These are phyloP conservation scores for Rubia balearica DNA, from an alignment of 305 asterid species.

Conservation along the genomic window DNA sequence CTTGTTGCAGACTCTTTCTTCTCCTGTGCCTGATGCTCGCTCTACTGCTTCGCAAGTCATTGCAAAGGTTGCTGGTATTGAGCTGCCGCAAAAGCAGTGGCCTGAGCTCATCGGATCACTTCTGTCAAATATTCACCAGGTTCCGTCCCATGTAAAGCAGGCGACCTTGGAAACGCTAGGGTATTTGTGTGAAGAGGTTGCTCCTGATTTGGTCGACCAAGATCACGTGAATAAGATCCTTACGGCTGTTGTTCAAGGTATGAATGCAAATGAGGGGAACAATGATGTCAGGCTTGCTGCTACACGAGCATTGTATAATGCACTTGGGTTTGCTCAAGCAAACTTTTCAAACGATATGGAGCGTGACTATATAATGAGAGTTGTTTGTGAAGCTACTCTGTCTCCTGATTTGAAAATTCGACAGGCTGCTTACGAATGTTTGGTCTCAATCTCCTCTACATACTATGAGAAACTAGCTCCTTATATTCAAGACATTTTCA, in stretches of 20 bases:
- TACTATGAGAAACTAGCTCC: conserved; percentile 80
- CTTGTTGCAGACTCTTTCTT: conserved; percentile 76
- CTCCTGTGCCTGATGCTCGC: conserved; percentile 65
- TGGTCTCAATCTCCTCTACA: conserved; percentile 79
- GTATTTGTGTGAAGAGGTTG: conserved; percentile 88
- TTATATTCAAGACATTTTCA: conserved; percentile 74
- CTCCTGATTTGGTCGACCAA: conserved; percentile 69
- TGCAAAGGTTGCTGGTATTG: conserved; percentile 92
- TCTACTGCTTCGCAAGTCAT: conserved; percentile 89
- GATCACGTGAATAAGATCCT: conserved; percentile 86
- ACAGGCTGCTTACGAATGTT: conserved; percentile 85
- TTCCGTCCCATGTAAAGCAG: conserved; percentile 76
- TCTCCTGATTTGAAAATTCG: conserved; percentile 79
- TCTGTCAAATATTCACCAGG: conserved; percentile 71
- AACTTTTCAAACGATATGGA: conserved; percentile 86
- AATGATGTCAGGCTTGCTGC: conserved; percentile 84
- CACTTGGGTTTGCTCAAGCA: conserved; percentile 91
- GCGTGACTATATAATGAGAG: conserved; percentile 90
- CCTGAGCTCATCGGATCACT: conserved; percentile 88
- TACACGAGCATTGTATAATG: conserved; percentile 75
- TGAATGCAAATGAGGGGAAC: conserved; percentile 69
- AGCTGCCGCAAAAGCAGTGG: conserved; percentile 90
- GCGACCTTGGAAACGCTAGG: conserved; percentile 90
- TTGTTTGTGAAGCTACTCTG: conserved; percentile 82
- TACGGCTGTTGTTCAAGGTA: conserved; percentile 90